Percentiles rank a stretch among this genome's conserved stretches.
These are phyloP conservation scores for Clarkia xantiana DNA, from an alignment of 345 rosid genomes.

Conservation along the genomic window DNA sequence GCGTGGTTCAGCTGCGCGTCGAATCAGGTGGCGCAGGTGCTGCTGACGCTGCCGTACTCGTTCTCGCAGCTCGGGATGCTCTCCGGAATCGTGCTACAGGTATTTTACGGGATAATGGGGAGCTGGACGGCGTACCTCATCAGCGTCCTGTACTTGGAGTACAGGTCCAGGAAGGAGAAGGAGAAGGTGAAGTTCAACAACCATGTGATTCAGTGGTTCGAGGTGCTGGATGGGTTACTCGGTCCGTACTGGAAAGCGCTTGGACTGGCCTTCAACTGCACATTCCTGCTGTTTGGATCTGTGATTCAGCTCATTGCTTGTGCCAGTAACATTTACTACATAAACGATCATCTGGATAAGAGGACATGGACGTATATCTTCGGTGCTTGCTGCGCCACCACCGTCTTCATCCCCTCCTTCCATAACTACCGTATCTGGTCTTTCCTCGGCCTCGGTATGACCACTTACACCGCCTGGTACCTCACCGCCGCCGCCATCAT, in stretches of 20 bases:
- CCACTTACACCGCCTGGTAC: conserved; percentile 99
- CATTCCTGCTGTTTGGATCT: conserved; percentile 95
- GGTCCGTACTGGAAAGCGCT: conserved; percentile 93
- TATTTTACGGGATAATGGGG: conserved; percentile 80
- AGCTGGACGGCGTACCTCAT: conserved; percentile 99
- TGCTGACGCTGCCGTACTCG: conserved; percentile 85
- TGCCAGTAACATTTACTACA: conserved; percentile 97
- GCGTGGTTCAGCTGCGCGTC: conserved; percentile 99
- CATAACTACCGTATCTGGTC: conserved; percentile 99
- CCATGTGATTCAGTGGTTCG: conserved; percentile 97
- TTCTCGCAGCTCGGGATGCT: conserved; percentile 94
- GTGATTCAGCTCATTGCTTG: conserved; percentile 98
- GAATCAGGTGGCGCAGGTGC: conserved; percentile 98
- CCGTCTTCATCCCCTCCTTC: conserved; percentile 93
- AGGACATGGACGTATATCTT: conserved; percentile 98
- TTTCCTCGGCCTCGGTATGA: conserved; percentile 95
- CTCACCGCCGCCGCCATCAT: conserved; percentile 66
- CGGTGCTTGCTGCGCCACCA: conserved; percentile 99
- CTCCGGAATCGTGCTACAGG: conserved; percentile 73
- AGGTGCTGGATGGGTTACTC: conserved; percentile 89
- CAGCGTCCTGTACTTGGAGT: conserved; percentile 87
- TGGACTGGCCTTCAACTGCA: conserved; percentile 97
- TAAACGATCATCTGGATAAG: conserved; percentile 89
- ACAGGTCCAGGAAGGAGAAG: conserved; percentile 78
- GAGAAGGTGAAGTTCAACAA: conserved; percentile 88